phyloP scores from a whole-genome alignment of 176 grass and related monocot genomes.

The Miscanthus lutarioriparius region DNA sequence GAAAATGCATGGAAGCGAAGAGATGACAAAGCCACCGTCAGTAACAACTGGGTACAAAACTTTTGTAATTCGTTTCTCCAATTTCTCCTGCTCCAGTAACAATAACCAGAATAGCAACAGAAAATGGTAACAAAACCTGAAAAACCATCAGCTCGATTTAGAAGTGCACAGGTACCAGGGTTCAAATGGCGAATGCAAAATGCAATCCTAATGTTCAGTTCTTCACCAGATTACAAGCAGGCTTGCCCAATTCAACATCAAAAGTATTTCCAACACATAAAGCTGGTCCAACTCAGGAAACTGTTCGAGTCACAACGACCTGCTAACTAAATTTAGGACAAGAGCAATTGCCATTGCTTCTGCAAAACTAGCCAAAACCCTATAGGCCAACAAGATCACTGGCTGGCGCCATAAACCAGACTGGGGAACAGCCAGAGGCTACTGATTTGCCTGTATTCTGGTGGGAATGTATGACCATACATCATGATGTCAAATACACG shows the following conservation, averaged over 20 bases:
- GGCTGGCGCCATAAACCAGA: background rate
- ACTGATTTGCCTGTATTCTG: background rate
- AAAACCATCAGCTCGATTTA: too few relatives aligned
- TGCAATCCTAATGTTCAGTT: background rate
- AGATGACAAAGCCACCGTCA: too few relatives aligned
- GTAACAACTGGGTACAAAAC: too few relatives aligned
- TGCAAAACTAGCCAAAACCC: too few relatives aligned
- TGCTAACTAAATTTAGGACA: background rate
- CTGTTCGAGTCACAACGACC: background rate
- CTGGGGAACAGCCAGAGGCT: conserved; percentile 21
- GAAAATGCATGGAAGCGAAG: too few relatives aligned
- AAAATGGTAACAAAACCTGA: too few relatives aligned
- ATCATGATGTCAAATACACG: background rate
- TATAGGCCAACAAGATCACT: background rate
- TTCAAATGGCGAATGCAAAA: background rate
- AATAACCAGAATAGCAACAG: too few relatives aligned
- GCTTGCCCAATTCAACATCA: background rate
- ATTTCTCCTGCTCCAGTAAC: too few relatives aligned
- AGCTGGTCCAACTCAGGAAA: background rate
- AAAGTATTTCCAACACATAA: too few relatives aligned
- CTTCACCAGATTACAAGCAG: background rate
- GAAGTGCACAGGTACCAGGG: too few relatives aligned
- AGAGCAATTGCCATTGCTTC: background rate
- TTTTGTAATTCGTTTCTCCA: too few relatives aligned
- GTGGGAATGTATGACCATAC: background rate